Base-by-base conservation (phyloP, 31 red algal genomes). In the Bonnemaisonia californica region DNA sequence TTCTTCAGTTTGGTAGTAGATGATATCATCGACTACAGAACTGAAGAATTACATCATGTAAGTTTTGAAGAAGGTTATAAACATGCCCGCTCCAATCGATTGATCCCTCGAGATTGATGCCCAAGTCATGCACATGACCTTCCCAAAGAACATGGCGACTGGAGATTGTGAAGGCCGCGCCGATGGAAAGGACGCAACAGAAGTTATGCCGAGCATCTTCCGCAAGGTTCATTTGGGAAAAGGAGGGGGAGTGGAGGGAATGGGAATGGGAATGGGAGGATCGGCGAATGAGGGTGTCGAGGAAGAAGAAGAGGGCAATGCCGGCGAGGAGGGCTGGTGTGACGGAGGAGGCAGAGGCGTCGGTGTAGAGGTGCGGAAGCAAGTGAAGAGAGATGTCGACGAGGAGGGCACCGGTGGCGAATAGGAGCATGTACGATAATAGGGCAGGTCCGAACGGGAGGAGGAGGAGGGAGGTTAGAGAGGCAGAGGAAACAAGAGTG, bases 151-250 rank as follows among this genome's bases (percentile, higher is more conserved):
- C n/a, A n/a, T n/a, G n/a, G n/a, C n/a, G n/a, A n/a, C n/a, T n/a
- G n/a, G n/a, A n/a, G n/a, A n/a, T n/a, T n/a, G 79, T 54, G 47
- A 88, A 97, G 0, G 85, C 89, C 21, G 86, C 82, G 23, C 73
- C 83, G 32, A 97, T 72, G 8, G 85, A 76, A 32, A 97, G 51
- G 13, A 89, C 94, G 60, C 93, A 89, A 22, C 80, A 78, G 65
- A 93, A 90, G 34, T 97, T 97, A 76, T 97, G 94, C 31, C 92
- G 37, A 0, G 79, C 94, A 57, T 97, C 90, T 1, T 89, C 84
- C 24, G 77, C 65, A 7, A 87, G 84, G 74, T 77, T 89, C 27
- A 89, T 80, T 54, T 89, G 77, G 4, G 85, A 75, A 45, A 63
- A 16, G 29, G 62, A 2, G 12, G 69, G 30, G 8, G 80, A 45